Evolutionary conservation across 176 grass and related monocot species (phyloP), one percentile per base, ranked within the genome.

Genomic region (Dendrocalamus sinicus): DNA sequence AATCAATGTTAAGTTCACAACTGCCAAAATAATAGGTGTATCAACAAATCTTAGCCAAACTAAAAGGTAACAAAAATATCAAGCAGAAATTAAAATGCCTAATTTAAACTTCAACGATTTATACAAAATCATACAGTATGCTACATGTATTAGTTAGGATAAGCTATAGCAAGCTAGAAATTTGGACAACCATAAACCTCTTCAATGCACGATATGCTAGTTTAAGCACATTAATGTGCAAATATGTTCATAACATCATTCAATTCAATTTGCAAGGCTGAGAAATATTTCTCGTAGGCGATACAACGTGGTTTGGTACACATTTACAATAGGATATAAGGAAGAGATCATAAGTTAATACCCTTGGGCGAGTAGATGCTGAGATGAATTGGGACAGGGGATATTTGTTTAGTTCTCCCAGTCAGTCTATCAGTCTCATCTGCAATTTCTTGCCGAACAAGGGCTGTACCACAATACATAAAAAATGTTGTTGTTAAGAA

Each of bases 1-100:
- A 87, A 95, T 89, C 88, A 95, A 67, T 12, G 93, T 95, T 89
- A 95, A 89, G 48, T 95, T 95, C 79, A 95, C 93, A 90, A 95
- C 93, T 95, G 93, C 60, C 65, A 78, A 87, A 16, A 58, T 57
- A 82, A 63, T 43, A 84, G 32, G 62, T 4, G n/a, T 28, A 54
- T 50, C 22, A 57, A 79, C 23, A 60, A 22, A 28, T 54, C 39
- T 69, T 13, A 67, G 19, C 26, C 24, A 51, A 65, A 75, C 16
- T 55, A 55, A 19, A 55, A 65, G 15, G 45, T 6, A 73, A 73
- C 0, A 12, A 16, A 73, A 83, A 74, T 17, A 4, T 50, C 12
- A 50, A 14, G 20, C 12, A 62, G 53, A 78, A 43, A 51, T 26
- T 63, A 8, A 71, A 80, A 53, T 44, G 7, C 35, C 13, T 58